phyloP scores from a whole-genome alignment of 2,329 filamentous ascomycete species.

The Metarhizium brunneum region DNA sequence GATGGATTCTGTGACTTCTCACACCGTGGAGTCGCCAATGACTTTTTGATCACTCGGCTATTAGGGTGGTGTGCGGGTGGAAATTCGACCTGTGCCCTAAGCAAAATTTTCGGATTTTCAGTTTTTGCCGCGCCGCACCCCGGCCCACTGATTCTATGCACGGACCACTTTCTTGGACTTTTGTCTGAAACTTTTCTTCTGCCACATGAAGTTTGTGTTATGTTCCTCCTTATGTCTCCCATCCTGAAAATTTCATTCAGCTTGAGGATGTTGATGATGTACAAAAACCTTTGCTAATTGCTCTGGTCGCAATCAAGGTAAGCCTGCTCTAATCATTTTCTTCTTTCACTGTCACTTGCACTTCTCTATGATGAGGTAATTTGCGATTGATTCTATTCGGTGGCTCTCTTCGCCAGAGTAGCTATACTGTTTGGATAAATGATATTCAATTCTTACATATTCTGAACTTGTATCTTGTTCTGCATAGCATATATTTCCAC shows the following conservation, averaged over 20 bases:
- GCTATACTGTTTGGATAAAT: slow-evolving; percentile 67
- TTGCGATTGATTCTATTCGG: slow-evolving; percentile 90
- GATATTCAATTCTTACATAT: slow-evolving; percentile 99
- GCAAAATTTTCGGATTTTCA: slow-evolving; percentile 22
- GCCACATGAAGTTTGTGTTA: neutral
- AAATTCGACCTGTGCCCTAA: slow-evolving; percentile 34
- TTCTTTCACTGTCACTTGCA: neutral
- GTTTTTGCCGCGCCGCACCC: slow-evolving; percentile 15
- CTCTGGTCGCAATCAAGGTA: neutral
- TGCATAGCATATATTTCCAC: slow-evolving; percentile 8
- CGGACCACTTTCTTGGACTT: neutral
- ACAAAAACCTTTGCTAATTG: neutral
- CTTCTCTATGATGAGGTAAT: slow-evolving; percentile 78
- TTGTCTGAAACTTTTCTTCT: neutral
- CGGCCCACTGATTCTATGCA: neutral
- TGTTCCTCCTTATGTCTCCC: neutral
- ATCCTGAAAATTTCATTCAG: neutral
- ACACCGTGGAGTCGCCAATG: slow-evolving; percentile 28
- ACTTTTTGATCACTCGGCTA: slow-evolving; percentile 32
- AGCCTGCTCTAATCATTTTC: slow-evolving; percentile 3
- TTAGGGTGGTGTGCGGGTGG: slow-evolving; percentile 29
- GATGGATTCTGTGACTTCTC: slow-evolving; percentile 26
- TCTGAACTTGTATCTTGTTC: slow-evolving; percentile 50
- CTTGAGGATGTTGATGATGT: neutral
- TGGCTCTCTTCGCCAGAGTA: slow-evolving; percentile 86